Base-by-base conservation (phyloP, 345 rosid genomes). In the Syzygium jambos region DNA sequence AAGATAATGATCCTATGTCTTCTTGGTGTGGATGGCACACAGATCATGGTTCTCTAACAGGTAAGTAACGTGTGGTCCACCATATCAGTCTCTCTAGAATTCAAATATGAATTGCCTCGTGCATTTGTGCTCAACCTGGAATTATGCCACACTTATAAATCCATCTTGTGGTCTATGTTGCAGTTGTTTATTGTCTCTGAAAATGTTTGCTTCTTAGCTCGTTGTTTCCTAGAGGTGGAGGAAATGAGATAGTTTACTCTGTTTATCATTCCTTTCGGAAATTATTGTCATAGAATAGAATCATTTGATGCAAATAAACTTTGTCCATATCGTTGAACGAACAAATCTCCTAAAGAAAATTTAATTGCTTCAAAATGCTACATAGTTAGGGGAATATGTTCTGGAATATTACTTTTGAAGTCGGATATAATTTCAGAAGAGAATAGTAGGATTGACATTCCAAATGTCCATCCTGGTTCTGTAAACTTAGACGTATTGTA, bases 11-110 rank as follows among this genome's bases (percentile, higher is more conserved):
- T 78, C 92, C 95, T 51, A 90, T 92, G 87, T 96, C 98, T 56
- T 95, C 97, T 88, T 97, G 99, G 99, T 97, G 98, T 84, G 99
- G 99, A 85, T 97, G 98, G 98, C 99, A 97, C 86, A 95, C 98
- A 30, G 99, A 97, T 93, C 95, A 95, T 83, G 97, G 96, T 82
- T 97, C 97, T 78, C 91, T 97, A 85, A 96, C 98, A 89, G 98
- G 99, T 94, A 63, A 17, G 25, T 16, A 15, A 30, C 6, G 0
- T 34, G 25, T 68, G 46, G 13, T 34, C 46, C 46, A 68, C 25
- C 23, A 9, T 17, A 17, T 68, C 34, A 34, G 80, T 21, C 80
- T 17, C 21, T 68, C 80, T 68, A 68, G 80, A 46, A 68, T 68
- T 46, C 46, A 34, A 34, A 68, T 19, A 17, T 34, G 22, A 68